Conservation (phyloP, 2,329 filamentous ascomycete genomes). For the Thelonectria discophora region DNA sequence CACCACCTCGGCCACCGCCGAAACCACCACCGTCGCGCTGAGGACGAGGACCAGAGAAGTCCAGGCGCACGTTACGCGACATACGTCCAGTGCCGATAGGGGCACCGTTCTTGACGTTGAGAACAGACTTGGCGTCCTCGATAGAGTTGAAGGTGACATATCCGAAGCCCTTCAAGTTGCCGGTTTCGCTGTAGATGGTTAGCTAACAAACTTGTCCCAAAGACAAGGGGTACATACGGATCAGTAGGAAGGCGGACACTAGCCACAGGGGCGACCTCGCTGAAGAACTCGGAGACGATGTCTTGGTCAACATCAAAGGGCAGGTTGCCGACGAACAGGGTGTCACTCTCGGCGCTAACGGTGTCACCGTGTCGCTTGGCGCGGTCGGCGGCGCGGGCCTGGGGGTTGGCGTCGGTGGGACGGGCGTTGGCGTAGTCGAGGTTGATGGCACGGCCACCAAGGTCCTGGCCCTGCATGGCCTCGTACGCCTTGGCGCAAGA, state of each 20-base stretch:
- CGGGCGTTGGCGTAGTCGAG: constrained; percentile 80
- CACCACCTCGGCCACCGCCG: constrained; percentile 62
- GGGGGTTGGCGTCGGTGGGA: constrained; percentile 61
- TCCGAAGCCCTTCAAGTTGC: constrained; percentile 89
- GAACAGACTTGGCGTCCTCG: constrained; percentile 82
- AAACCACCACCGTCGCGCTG: constrained; percentile 62
- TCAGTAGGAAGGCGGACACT: constrained; percentile 91
- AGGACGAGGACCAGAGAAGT: constrained; percentile 77
- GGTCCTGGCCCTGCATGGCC: constrained; percentile 76
- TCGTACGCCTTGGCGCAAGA: constrained; percentile 76
- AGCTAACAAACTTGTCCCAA: constrained; percentile 17
- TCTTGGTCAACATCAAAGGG: constrained; percentile 86
- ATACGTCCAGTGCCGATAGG: constrained; percentile 70
- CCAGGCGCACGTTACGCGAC: constrained; percentile 80
- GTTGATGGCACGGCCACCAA: constrained; percentile 80
- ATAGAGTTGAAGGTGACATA: constrained; percentile 86
- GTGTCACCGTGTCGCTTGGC: constrained; percentile 79
- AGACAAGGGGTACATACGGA: constrained; percentile 58
- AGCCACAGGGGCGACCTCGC: constrained; percentile 73
- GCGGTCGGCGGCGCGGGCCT: constrained; percentile 69
- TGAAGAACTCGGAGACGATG: constrained; percentile 76
- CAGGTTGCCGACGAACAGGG: constrained; percentile 91
- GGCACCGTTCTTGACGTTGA: constrained; percentile 74
- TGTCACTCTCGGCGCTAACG: constrained; percentile 81
- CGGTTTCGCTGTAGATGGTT: constrained; percentile 68